Evolutionary conservation across 257 asterid species (phyloP).

Genomic region (Lithospermum erythrorhizon): DNA sequence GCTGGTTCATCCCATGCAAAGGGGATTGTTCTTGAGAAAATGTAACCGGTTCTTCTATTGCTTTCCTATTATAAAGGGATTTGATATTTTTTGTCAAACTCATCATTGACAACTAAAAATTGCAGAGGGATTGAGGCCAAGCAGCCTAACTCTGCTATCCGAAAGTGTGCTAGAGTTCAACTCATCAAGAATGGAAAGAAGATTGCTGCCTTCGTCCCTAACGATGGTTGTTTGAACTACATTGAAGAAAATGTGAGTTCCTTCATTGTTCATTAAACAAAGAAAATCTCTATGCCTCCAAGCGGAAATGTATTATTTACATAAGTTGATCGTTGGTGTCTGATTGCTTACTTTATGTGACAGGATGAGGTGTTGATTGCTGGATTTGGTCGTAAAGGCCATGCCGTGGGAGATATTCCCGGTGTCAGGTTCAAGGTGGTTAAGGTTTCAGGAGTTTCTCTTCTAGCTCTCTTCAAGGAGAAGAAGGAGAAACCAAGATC

Average conservation of each 20-base stretch:
- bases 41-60: constrained; percentile 26
- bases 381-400: constrained; percentile 82
- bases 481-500: constrained; percentile 70
- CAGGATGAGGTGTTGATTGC: constrained; percentile 85
- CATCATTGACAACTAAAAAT: neutral
- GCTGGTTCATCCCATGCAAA: constrained; percentile 78
- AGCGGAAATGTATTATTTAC: neutral
- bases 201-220: constrained; percentile 78
- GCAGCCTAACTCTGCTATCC: constrained; percentile 81
- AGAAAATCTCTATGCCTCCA: neutral
- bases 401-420: constrained; percentile 82
- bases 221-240: constrained; percentile 71
- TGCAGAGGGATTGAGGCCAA: constrained; percentile 73
- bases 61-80: constrained; percentile 2
- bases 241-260: constrained; percentile 66
- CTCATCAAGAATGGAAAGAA: constrained; percentile 78
- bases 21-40: constrained; percentile 75
- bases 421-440: constrained; percentile 82
- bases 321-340: neutral
- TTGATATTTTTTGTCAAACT: neutral
- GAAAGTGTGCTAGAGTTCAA: constrained; percentile 75
- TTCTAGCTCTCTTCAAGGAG: constrained; percentile 63
- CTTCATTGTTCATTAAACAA: neutral
- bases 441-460: constrained; percentile 79
- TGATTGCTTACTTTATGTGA: neutral